Evolutionary conservation across 1,284 basidiomycete genomes (phyloP), one percentile per base, ranked within the genome.

Genomic region (Xerocomus nothofagi): DNA sequence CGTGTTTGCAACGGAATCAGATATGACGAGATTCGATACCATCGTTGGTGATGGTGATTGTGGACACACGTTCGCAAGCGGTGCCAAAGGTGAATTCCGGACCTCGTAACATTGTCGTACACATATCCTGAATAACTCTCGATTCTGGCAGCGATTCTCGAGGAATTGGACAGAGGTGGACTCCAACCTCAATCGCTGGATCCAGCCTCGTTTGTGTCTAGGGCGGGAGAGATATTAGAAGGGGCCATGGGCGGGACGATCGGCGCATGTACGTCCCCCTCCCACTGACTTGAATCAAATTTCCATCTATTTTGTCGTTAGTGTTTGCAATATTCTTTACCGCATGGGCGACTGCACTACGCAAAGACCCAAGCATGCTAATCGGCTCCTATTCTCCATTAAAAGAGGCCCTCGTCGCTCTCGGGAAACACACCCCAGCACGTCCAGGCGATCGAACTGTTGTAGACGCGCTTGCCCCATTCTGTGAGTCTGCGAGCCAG

Each of bases 251-350:
- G 53, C 6, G 47, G 52, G 32, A 57, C 61, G 2, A 54, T 59
- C 23, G 59, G 59, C 21, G 50, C 48, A 29, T 42, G 57, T 63
- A 42, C 11, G 51, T 47, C 29, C 44, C 7, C 5, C 23, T 26
- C 3, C n/a, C 18, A 21, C 11, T 4, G 6, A 18, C 26, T 10
- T 1, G 14, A 4, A 20, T 4, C 20, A 17, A 21, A 30, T 3
- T 24, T 6, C 24, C 14, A 29, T 12, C 36, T n/a, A 6, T 23
- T 45, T 34, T 14, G 8, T 20, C 15, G 18, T 8, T 32, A 77
- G 75, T 82, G 42, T 78, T 80, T 36, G 74, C 74, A 1, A 76
- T 82, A 44, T 81, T 78, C 66, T 73, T 83, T 51, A 75, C 76
- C 10, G 60, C 47, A 51, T 68, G 66, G 65, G 54, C 57, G 6